Evolutionary conservation across 1,139 yeast species (phyloP), one percentile per base, ranked within the genome.

Genomic region (Debaryomyces fabryi): DNA sequence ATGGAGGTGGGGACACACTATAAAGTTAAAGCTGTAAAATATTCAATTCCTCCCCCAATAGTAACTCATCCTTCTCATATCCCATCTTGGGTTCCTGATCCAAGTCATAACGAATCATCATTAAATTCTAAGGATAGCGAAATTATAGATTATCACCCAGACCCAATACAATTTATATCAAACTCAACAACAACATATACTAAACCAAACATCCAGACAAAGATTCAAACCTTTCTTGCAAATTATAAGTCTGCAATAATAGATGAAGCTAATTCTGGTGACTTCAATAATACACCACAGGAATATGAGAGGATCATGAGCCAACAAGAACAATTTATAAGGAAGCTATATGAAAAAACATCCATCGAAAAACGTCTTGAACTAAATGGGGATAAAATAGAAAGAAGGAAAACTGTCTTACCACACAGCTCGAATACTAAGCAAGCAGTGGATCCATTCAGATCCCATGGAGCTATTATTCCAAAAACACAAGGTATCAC

Each of bases 51-150:
- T 1, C 75, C 77, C 9, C 86, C 86, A 24, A 67, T 81, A 7
- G 76, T 89, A 4, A 86, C 96, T 0, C 92, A 90, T 61, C 97
- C 97, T 2, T 77, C 82, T 4, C 96, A 90, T 68, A 63, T 79
- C 73, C 56, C 81, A 74, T 46, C 88, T 71, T 66, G 96, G 92
- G 58, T 84, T 65, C 69, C 76, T 63, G 55, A 67, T 66, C 61
- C 79, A 64, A 59, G 62, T 65, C 47, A 62, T 55, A 82, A 59
- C 74, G 77, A 57, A 32, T 44, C 54, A 53, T 69, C 76, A 18
- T 64, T 66, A n/a, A 75, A 76, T 47, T 73, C 85, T 4, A 65
- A 71, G 1, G 76, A 76, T 13, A 85, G 60, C 12, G 56, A 61
- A 27, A 52, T 70, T 2, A 55, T 68, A 5, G 67, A 67, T 2